Conservation (phyloP, 768 basidiomycete species). For the Leccinum arenicola region DNA sequence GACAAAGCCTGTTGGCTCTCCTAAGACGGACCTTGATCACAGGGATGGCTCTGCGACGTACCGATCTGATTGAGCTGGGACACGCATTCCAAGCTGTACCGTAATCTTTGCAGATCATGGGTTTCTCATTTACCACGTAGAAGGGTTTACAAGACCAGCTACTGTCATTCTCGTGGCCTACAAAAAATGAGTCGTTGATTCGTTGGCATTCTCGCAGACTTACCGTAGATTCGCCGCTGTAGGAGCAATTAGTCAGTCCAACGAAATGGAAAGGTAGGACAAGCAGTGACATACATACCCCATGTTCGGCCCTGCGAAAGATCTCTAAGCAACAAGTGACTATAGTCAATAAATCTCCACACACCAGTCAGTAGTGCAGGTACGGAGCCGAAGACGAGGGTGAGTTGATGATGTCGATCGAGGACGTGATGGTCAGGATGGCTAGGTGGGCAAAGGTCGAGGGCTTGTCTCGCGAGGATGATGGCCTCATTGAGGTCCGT, state of each 20-base stretch:
- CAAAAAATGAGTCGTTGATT: conserved; percentile 2
- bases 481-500: too few species aligned
- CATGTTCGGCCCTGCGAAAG: conserved; percentile 72
- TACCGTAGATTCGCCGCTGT: conserved; percentile 76
- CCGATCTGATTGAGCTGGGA: conserved; percentile 82
- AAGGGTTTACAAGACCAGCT: conserved; percentile 63
- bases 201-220: conserved; percentile 8
- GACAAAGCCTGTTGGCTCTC: conserved; percentile 58
- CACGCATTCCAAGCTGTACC: conserved; percentile 94
- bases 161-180: conserved; percentile 95
- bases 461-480: too few species aligned
- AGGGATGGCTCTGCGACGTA: conserved; percentile 29
- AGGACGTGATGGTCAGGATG: too few species aligned
- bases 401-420: too few species aligned
- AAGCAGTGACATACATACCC: conserved; percentile 49
- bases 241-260: background rate
- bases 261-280: background rate
- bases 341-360: conserved; percentile 19
- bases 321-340: background rate
- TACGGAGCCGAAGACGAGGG: too few species aligned
- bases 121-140: background rate
- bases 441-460: too few species aligned
- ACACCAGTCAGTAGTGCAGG: conserved; percentile 68
- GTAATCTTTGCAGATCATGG: conserved; percentile 55
- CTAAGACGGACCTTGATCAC: conserved; percentile 4